phyloP scores from a whole-genome alignment of 352 stramenopile species.

The Pythium sukuiense region DNA sequence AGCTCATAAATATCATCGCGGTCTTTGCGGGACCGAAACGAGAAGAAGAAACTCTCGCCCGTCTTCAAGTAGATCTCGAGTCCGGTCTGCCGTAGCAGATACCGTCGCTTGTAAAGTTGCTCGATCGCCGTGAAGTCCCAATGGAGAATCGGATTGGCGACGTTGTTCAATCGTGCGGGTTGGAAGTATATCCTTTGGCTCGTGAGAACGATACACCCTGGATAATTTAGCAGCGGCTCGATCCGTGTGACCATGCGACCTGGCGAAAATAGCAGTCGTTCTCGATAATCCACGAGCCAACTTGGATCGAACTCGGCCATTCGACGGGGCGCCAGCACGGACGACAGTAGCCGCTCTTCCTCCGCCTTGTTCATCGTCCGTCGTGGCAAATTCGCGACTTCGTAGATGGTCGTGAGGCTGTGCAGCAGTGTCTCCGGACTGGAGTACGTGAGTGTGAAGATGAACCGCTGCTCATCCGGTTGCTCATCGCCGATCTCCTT shows the following conservation, averaged over 20 bases:
- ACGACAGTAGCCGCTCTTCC: conserved; percentile 61
- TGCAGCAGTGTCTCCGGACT: conserved; percentile 61
- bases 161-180: conserved; percentile 90
- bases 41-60: conserved; percentile 83
- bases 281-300: conserved; percentile 83
- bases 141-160: conserved; percentile 83
- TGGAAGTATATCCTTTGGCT: conserved; percentile 89
- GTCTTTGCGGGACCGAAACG: conserved; percentile 58
- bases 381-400: conserved; percentile 50
- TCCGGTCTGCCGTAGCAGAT: conserved; percentile 86
- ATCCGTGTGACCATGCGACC: conserved; percentile 71
- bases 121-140: conserved; percentile 80
- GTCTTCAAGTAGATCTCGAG: conserved; percentile 84
- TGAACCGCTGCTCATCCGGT: conserved; percentile 33
- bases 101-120: conserved; percentile 84
- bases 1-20: conserved; percentile 78
- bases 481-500: conserved; percentile 34
- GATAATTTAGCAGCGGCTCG: conserved; percentile 84
- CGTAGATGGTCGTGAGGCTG: conserved; percentile 58
- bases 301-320: conserved; percentile 76
- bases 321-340: conserved; percentile 58
- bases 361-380: conserved; percentile 57
- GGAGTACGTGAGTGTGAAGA: conserved; percentile 81
- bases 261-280: conserved; percentile 54
- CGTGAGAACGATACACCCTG: conserved; percentile 85